Conservation (phyloP, 176 grass and related monocot species). For the Carex littledalei region DNA sequence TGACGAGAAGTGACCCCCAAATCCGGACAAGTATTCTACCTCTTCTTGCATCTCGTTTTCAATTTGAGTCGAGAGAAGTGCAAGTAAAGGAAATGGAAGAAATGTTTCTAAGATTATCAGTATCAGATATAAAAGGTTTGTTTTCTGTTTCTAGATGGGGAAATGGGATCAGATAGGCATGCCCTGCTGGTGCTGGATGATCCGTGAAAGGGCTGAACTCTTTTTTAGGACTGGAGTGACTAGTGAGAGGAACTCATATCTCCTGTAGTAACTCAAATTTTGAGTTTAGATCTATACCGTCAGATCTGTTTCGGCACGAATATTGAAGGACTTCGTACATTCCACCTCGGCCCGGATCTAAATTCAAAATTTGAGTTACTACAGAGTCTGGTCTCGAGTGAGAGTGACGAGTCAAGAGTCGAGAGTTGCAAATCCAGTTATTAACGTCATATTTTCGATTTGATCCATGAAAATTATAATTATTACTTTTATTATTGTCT, state of each 20-base stretch:
- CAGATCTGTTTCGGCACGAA: too few relatives aligned
- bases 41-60: constrained; percentile 4
- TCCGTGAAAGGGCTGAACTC: background rate
- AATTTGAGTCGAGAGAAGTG: background rate
- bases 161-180: background rate
- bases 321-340: too few relatives aligned
- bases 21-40: constrained; percentile 50
- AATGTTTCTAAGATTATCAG: background rate
- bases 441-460: too few relatives aligned
- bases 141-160: background rate
- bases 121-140: background rate
- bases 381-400: too few relatives aligned
- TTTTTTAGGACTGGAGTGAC: background rate
- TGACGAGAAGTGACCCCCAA: constrained; percentile 73
- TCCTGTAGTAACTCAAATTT: too few relatives aligned
- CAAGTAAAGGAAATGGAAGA: background rate
- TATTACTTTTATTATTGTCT: too few relatives aligned
- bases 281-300: too few relatives aligned
- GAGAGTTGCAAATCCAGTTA: too few relatives aligned
- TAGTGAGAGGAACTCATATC: background rate
- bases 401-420: too few relatives aligned
- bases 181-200: background rate
- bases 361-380: too few relatives aligned
- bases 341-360: too few relatives aligned
- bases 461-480: too few relatives aligned